Conservation (phyloP, 345 rosid species). For the Brassica nigra region DNA sequence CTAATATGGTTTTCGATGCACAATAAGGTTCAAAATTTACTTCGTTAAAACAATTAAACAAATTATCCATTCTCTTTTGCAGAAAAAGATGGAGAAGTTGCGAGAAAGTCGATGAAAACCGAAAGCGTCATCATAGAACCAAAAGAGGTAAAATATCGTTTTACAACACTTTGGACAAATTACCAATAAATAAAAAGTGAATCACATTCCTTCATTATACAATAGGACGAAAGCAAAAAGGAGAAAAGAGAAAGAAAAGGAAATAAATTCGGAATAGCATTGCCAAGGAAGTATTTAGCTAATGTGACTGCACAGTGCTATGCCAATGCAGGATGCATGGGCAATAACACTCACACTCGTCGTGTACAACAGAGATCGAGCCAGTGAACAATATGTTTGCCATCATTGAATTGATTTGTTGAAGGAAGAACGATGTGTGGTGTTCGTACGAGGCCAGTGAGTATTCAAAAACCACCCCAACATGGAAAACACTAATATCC, state of each 20-base stretch:
- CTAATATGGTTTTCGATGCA: neutral
- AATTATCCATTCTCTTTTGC: neutral
- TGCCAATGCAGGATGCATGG: conserved; percentile 42
- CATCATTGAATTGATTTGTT: conserved; percentile 4
- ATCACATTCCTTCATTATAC: neutral
- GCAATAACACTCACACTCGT: conserved; percentile 27
- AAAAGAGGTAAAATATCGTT: conserved; percentile 30
- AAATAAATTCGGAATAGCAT: conserved; percentile 29
- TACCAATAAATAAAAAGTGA: neutral
- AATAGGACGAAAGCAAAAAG: conserved; percentile 29
- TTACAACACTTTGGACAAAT: neutral
- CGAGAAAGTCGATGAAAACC: conserved; percentile 26
- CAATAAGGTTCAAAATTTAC: neutral
- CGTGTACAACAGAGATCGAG: conserved; percentile 11
- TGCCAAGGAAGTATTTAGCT: conserved; percentile 35
- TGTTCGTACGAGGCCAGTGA: neutral
- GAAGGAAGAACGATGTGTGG: conserved; percentile 12
- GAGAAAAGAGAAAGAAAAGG: conserved; percentile 35
- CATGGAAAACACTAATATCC: neutral
- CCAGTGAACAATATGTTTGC: conserved; percentile 10
- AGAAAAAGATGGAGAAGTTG: conserved; percentile 32
- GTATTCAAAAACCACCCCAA: neutral
- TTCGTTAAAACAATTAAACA: neutral
- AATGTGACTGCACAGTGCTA: conserved; percentile 38
- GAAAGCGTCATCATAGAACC: conserved; percentile 32